A percentile compares a stretch with the other conserved stretches of the same genome.
phyloP scores from a whole-genome alignment of 2,329 filamentous ascomycete species.

The Pseudogymnoascus sp. region DNA sequence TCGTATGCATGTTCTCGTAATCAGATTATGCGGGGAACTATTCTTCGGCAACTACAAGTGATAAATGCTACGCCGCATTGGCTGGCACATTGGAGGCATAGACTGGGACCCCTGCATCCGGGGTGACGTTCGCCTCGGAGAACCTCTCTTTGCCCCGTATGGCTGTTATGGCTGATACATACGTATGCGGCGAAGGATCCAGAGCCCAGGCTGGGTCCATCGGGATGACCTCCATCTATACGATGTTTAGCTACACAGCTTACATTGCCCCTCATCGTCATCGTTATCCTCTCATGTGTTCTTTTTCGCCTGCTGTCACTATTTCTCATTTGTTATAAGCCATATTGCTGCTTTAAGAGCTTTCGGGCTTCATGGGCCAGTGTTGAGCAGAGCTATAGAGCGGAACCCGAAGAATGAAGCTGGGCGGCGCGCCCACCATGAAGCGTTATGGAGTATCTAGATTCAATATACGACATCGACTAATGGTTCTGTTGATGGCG shows the following conservation, averaged over 20 bases:
- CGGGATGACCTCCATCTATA: background rate
- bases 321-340: background rate
- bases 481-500: background rate
- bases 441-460: background rate
- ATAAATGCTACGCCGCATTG: background rate
- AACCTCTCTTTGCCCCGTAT: background rate
- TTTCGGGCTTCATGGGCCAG: background rate
- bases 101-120: background rate
- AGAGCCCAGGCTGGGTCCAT: background rate
- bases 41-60: background rate
- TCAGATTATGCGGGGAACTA: background rate
- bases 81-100: background rate
- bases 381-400: no score
- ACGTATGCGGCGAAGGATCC: background rate
- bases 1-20: background rate
- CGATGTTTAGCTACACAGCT: background rate
- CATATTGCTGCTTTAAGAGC: background rate
- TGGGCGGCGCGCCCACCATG: background rate
- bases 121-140: background rate
- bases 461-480: background rate
- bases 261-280: background rate
- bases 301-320: background rate
- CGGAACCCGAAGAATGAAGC: background rate
- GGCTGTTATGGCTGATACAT: background rate
- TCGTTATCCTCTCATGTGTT: background rate